phyloP scores from a whole-genome alignment of 1,139 yeast species.

The Suhomyces atakaporum region DNA sequence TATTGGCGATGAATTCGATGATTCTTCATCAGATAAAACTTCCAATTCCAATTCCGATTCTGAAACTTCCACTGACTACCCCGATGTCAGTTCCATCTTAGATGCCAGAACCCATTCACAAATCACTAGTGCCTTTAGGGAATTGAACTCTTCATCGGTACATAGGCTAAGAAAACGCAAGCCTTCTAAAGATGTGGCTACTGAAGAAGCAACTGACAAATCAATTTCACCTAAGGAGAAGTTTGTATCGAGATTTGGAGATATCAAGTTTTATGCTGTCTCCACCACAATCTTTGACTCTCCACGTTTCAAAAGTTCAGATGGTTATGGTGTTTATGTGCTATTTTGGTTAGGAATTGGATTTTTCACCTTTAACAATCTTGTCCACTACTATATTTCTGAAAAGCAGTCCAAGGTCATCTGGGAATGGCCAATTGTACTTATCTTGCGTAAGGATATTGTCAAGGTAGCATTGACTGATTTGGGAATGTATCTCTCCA shows the following conservation, averaged over 20 bases:
- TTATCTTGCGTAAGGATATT: conserved; percentile 55
- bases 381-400: conserved; percentile 45
- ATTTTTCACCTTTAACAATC: conserved; percentile 48
- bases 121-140: conserved; percentile 5
- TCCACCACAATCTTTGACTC: conserved; percentile 55
- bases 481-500: conserved; percentile 63
- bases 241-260: conserved; percentile 41
- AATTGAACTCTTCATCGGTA: conserved; percentile 6
- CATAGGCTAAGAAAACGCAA: conserved; percentile 10
- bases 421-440: conserved; percentile 52
- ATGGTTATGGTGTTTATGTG: conserved; percentile 66
- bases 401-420: conserved; percentile 22
- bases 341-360: conserved; percentile 69
- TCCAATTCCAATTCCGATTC: conserved; percentile 4
- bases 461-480: conserved; percentile 69
- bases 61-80: conserved; percentile 1
- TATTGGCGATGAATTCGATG: conserved; percentile 23
- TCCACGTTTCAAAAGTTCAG: conserved; percentile 37
- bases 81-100: conserved; percentile 1
- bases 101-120: conserved; percentile 3
- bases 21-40: too few species aligned
- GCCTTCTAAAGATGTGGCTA: not conserved
- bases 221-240: conserved; percentile 7
- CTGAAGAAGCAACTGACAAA: conserved; percentile 2
- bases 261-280: conserved; percentile 41